Percentiles rank a stretch among this genome's conserved stretches.
Evolutionary conservation across 768 basidiomycete genomes (phyloP).

Genomic region (Tricholoma saponaceum): DNA sequence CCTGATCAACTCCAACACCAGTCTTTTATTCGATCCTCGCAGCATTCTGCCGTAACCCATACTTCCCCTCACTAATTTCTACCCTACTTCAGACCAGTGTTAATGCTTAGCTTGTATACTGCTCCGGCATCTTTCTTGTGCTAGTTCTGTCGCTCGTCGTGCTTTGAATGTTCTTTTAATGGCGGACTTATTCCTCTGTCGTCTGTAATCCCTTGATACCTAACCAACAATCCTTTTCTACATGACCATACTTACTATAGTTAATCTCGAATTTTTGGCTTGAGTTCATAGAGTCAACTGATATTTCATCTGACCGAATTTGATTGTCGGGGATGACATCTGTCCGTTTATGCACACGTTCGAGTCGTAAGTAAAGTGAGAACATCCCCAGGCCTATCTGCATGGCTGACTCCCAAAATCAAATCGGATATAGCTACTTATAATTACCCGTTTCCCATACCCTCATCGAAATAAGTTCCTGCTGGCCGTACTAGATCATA

Average conservation of each 20-base stretch:
- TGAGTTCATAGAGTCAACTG: not conserved
- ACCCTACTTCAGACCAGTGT: conserved; percentile 14
- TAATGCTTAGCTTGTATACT: conserved; percentile 1
- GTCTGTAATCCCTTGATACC: conserved; percentile 10
- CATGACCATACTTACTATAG: not conserved
- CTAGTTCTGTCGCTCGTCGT: conserved; percentile 1
- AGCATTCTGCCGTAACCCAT: conserved; percentile 18
- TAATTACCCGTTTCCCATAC: not conserved
- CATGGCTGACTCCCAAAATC: too few species aligned
- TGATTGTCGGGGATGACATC: too few species aligned
- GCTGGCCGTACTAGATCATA: too few species aligned
- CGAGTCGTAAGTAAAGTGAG: too few species aligned
- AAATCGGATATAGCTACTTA: too few species aligned
- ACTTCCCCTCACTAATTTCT: conserved; percentile 20
- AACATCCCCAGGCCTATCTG: too few species aligned
- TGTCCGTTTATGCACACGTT: too few species aligned
- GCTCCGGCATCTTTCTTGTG: not conserved
- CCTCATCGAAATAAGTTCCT: not conserved
- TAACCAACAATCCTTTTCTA: conserved; percentile 7
- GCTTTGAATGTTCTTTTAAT: conserved; percentile 14
- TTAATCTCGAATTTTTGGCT: not conserved
- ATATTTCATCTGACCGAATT: not conserved
- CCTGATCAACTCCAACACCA: conserved; percentile 34
- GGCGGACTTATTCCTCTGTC: conserved; percentile 4
- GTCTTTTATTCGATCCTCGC: conserved; percentile 32